A percentile compares a stretch with the other conserved stretches of the same genome.
These are phyloP conservation scores for Juncus inflexus DNA, from an alignment of 176 grass and related monocot species.

Conservation along the genomic window DNA sequence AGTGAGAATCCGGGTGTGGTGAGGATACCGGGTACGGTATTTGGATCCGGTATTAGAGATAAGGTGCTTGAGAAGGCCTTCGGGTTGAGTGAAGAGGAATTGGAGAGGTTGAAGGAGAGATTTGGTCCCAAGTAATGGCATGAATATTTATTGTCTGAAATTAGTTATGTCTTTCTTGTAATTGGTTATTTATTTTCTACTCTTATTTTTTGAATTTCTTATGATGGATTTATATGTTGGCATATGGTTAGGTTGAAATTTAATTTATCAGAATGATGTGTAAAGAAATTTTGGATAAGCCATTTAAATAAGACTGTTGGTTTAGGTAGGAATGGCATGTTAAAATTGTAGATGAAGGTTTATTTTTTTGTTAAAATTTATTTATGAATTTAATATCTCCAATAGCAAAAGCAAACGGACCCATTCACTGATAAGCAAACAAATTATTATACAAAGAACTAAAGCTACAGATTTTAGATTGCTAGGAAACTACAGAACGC, in stretches of 20 bases:
- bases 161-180: too few species aligned
- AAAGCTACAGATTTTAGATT: background rate
- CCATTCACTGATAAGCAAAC: background rate
- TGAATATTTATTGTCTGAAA: too few species aligned
- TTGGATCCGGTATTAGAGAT: constrained; percentile 58
- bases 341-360: too few species aligned
- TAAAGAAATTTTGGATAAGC: too few species aligned
- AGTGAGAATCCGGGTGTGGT: constrained; percentile 78
- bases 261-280: too few species aligned
- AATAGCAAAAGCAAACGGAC: background rate
- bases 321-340: too few species aligned
- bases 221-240: background rate
- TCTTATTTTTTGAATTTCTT: background rate
- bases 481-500: constrained; percentile 7
- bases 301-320: too few species aligned
- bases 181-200: too few species aligned
- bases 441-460: too few species aligned
- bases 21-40: constrained; percentile 55
- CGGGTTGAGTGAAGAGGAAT: constrained; percentile 39
- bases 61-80: constrained; percentile 64
- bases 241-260: too few species aligned
- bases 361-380: too few species aligned
- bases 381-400: too few species aligned
- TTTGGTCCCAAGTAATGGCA: constrained; percentile 30
- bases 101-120: constrained; percentile 50